Conservation (phyloP, 2,329 filamentous ascomycete species). For the Penicillium freii region DNA sequence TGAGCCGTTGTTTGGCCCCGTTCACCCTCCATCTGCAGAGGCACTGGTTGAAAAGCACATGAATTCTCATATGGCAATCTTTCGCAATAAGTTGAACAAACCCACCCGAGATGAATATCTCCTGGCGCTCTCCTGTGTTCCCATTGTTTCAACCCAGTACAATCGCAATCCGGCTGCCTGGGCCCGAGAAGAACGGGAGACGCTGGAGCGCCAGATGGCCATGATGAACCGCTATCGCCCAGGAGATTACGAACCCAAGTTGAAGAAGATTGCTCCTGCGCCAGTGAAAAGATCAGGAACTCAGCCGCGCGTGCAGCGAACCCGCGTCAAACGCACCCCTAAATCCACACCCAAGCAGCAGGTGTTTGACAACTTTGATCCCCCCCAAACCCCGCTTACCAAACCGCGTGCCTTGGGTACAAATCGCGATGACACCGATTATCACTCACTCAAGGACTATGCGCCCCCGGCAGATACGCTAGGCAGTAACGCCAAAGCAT, state of each 20-base stretch:
- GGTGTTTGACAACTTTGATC: conserved; percentile 39
- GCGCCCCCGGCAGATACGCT: conserved; percentile 68
- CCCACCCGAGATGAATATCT: conserved; percentile 47
- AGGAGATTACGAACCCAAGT: conserved; percentile 28
- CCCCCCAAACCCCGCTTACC: conserved; percentile 31
- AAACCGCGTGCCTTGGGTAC: conserved; percentile 52
- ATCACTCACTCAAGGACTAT: conserved; percentile 66
- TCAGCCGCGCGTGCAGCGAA: conserved; percentile 32
- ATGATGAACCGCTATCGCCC: conserved; percentile 43
- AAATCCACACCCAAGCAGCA: conserved; percentile 44
- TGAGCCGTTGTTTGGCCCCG: conserved; percentile 43
- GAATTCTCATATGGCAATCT: conserved; percentile 42
- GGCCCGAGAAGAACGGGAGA: conserved; percentile 43
- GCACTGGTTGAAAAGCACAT: conserved; percentile 45
- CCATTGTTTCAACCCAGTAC: conserved; percentile 43
- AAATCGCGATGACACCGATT: conserved; percentile 81
- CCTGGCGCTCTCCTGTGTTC: conserved; percentile 45
- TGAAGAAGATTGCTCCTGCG: conserved; percentile 44
- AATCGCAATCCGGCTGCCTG: conserved; percentile 47
- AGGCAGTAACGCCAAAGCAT: conserved; percentile 63
- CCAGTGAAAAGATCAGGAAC: conserved; percentile 31
- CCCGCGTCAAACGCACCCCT: conserved; percentile 40
- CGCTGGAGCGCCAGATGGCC: conserved; percentile 41
- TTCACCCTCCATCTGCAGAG: conserved; percentile 33
- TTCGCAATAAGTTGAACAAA: conserved; percentile 42